phyloP scores from a whole-genome alignment of 768 basidiomycete genomes.

The Leccinum subtestaceum region DNA sequence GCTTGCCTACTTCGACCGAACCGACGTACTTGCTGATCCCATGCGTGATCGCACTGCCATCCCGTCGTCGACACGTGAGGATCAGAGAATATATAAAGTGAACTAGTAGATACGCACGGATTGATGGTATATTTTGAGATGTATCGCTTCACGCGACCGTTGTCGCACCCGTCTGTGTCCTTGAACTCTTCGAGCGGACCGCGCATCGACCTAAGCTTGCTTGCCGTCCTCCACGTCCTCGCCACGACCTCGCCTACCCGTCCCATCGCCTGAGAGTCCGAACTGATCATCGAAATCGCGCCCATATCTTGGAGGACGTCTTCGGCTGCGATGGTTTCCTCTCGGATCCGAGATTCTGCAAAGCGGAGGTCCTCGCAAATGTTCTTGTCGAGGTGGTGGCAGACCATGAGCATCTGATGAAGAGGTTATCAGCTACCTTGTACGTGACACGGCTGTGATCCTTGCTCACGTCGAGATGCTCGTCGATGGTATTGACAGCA shows the following conservation, averaged over 20 bases:
- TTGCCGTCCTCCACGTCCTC: conserved; percentile 95
- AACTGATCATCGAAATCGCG: conserved; percentile 95
- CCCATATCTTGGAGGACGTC: conserved; percentile 92
- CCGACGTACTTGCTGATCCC: conserved; percentile 89
- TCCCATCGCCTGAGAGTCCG: conserved; percentile 98
- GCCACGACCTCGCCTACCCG: conserved; percentile 92
- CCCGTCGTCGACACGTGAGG: background rate
- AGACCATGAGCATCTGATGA: conserved; percentile 97
- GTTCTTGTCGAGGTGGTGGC: conserved; percentile 90
- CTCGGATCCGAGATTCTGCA: conserved; percentile 95
- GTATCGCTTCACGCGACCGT: conserved; percentile 91
- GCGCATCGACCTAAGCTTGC: conserved; percentile 81
- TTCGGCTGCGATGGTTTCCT: conserved; percentile 96
- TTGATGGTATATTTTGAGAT: conserved; percentile 97
- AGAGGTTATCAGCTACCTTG: conserved; percentile 1
- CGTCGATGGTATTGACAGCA: conserved; percentile 87
- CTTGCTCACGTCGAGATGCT: conserved; percentile 88
- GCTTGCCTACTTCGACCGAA: conserved; percentile 71
- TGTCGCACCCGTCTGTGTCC: conserved; percentile 48
- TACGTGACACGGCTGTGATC: background rate
- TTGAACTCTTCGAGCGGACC: conserved; percentile 73
- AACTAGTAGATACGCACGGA: conserved; percentile 56
- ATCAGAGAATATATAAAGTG: background rate
- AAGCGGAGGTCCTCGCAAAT: conserved; percentile 94
- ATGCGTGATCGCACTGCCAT: conserved; percentile 77